phyloP scores from a whole-genome alignment of 2,329 filamentous ascomycete genomes.

The Exophiala aquamarina region DNA sequence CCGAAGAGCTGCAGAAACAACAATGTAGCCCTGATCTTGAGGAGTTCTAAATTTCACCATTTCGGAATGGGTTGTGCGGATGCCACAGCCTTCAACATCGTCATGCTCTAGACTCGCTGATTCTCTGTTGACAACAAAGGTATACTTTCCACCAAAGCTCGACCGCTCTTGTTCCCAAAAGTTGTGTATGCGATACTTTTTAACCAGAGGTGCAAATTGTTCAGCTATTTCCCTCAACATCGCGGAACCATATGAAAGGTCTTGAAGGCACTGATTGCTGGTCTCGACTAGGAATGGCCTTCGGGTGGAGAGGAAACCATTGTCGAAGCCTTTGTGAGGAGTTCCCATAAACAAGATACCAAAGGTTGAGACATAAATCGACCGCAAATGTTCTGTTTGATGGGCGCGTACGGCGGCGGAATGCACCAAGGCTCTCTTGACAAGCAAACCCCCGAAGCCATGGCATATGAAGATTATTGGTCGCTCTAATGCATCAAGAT shows the following conservation, averaged over 20 bases:
- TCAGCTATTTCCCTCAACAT: conserved; percentile 22
- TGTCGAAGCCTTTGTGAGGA: not conserved
- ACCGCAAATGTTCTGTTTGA: not conserved
- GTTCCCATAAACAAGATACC: not conserved
- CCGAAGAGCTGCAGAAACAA: not conserved
- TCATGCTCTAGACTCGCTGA: conserved; percentile 35
- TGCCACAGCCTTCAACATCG: conserved; percentile 36
- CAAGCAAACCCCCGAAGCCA: not conserved
- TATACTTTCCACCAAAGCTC: conserved; percentile 34
- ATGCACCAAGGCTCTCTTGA: not conserved
- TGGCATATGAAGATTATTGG: not conserved
- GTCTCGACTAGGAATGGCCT: not conserved
- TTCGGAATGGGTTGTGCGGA: conserved; percentile 32
- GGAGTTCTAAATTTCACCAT: conserved; percentile 32
- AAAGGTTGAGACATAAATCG: not conserved
- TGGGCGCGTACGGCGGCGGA: not conserved
- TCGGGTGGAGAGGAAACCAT: not conserved
- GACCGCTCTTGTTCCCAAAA: conserved; percentile 43
- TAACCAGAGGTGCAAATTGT: conserved; percentile 39
- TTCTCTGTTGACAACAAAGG: conserved; percentile 33
- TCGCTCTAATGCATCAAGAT: not conserved
- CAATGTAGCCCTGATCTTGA: not conserved
- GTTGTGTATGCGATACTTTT: conserved; percentile 38
- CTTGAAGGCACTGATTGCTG: not conserved
- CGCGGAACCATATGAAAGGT: not conserved